Percentiles rank a stretch among this genome's conserved stretches.
Evolutionary conservation across 768 basidiomycete species (phyloP).

Genomic region (Candolleomyces eurysporus): DNA sequence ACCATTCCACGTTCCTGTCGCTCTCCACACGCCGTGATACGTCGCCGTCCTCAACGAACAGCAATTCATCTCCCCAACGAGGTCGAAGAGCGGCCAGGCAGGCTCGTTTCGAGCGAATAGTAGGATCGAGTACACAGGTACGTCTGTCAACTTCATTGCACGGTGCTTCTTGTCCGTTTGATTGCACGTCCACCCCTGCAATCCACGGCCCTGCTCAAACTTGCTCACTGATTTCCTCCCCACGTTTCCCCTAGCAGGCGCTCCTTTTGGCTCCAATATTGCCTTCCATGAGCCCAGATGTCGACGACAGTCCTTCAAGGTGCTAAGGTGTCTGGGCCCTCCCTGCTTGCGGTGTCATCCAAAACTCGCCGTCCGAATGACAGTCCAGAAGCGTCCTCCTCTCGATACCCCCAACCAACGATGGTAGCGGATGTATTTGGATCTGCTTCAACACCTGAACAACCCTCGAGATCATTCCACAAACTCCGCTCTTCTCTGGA

Average conservation of each 20-base stretch:
- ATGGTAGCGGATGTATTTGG: constrained; percentile 29
- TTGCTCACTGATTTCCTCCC: neutral
- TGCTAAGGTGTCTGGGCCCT: constrained; percentile 34
- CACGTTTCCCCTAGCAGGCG: neutral
- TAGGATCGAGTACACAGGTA: neutral
- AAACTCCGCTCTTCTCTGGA: constrained; percentile 67
- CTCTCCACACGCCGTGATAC: neutral
- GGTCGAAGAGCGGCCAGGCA: neutral
- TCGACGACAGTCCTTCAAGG: constrained; percentile 39
- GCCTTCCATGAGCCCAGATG: constrained; percentile 32
- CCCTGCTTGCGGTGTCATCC: constrained; percentile 47
- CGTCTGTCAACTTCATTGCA: neutral
- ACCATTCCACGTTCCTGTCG: constrained; percentile 6
- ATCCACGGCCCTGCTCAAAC: neutral
- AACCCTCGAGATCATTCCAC: constrained; percentile 54
- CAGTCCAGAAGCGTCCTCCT: constrained; percentile 37
- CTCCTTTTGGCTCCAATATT: neutral
- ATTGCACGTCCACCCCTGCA: neutral
- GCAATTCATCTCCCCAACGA: neutral
- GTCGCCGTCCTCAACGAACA: neutral
- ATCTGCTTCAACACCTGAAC: constrained; percentile 32
- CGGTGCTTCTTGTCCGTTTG: neutral
- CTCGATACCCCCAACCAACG: constrained; percentile 37
- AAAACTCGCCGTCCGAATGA: constrained; percentile 33
- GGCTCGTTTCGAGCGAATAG: neutral